Evolutionary conservation across 2,329 filamentous ascomycete genomes (phyloP), one percentile per base, ranked within the genome.

Genomic region (Verticillium tricorpus): DNA sequence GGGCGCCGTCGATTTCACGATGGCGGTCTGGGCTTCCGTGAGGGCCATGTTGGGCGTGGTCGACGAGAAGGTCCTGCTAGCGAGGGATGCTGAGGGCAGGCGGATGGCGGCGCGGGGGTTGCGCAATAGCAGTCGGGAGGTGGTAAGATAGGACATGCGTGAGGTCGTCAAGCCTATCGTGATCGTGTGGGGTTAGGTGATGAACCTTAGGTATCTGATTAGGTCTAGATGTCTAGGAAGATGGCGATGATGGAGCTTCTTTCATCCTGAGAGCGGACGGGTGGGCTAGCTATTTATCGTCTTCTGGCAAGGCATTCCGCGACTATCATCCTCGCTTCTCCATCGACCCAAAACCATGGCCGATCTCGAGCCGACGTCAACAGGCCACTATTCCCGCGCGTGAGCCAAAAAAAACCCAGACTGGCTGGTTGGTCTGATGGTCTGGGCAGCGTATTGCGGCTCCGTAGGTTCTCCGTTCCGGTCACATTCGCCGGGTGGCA

Each of bases 1-100:
- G 2, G 91, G 91, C 45, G 87, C 89, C 2, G 91, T 94, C 40
- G 90, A 81, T 75, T 92, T 93, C 78, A 95, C 88, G 67, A 89
- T 87, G 64, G 82, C 77, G 65, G 89, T 81, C 77, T 94, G 90
- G 40, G 82, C 77, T 31, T 82, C 76, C 12, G 88, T 87, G 62
- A 92, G 77, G 62, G 83, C 71, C 78, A 80, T 81, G 58, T 55
- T 71, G 60, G 59, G 45, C 40, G 40, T 50, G n/a, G 45, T 50
- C 45, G 45, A 50, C 7, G 45, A 50, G 45, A 50, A 50, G 9
- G n/a, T 25, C 45, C 45, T 50, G 12, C 45, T 50, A 5, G 45
- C 45, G 11, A 50, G n/a, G 19, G 45, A 35, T 35, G 34, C n/a
- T 14, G 39, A 22, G 45, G 45, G 45, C 19, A 50, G 45, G 19